Percentiles rank a stretch among this genome's conserved stretches.
These are phyloP conservation scores for Mycena galopus DNA, from an alignment of 768 basidiomycete genomes.

Conservation along the genomic window DNA sequence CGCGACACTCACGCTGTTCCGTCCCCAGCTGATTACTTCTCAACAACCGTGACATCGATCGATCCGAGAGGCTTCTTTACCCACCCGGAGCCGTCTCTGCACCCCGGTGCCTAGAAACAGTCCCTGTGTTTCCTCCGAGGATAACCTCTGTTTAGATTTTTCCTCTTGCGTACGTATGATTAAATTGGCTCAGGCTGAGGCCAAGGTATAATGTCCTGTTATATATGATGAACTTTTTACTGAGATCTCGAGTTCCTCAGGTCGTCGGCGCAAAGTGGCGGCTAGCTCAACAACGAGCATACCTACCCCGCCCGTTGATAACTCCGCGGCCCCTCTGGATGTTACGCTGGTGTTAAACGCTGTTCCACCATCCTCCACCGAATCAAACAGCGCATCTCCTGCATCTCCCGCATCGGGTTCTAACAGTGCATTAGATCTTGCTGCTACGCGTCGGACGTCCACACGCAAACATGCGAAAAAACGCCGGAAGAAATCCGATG, in stretches of 20 bases:
- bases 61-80: too few species aligned
- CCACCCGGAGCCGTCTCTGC: too few species aligned
- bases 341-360: neutral
- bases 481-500: too few species aligned
- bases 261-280: constrained; percentile 1
- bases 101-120: too few species aligned
- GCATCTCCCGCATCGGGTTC: constrained; percentile 8
- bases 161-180: too few species aligned
- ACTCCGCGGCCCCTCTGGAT: neutral
- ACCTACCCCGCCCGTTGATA: neutral
- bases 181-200: too few species aligned
- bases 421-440: neutral
- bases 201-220: neutral
- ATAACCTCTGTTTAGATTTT: too few species aligned
- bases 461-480: too few species aligned
- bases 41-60: too few species aligned
- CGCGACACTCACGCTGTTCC: too few species aligned
- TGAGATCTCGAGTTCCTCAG: constrained; percentile 9
- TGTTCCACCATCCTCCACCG: neutral
- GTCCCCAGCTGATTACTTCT: too few species aligned
- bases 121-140: too few species aligned
- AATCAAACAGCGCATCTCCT: neutral
- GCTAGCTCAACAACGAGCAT: neutral
- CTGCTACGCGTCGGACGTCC: neutral
- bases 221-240: neutral